These are phyloP conservation scores for Amylostereum areolatum DNA, from an alignment of 1,284 basidiomycete genomes.

Conservation along the genomic window DNA sequence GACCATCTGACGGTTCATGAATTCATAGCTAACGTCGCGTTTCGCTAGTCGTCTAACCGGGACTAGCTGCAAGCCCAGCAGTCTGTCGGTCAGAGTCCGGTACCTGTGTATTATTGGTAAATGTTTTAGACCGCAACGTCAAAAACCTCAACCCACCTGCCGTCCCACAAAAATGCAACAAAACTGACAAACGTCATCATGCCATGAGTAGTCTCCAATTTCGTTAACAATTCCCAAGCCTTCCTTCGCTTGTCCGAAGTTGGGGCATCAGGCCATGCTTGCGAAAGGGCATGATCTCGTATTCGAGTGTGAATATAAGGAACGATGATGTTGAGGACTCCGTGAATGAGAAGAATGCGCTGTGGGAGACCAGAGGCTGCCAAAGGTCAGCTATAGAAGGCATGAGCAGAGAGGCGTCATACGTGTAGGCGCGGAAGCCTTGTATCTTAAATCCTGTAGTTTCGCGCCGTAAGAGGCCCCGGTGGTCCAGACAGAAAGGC, in stretches of 20 bases:
- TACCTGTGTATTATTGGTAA: constrained; percentile 46
- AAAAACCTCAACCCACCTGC: constrained; percentile 49
- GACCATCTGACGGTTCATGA: constrained; percentile 98
- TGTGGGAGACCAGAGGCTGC: constrained; percentile 59
- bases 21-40: constrained; percentile 94
- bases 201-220: constrained; percentile 62
- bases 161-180: constrained; percentile 80
- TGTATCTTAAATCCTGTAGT: constrained; percentile 80
- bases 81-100: constrained; percentile 78
- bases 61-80: constrained; percentile 75
- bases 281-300: constrained; percentile 71
- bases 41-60: constrained; percentile 69
- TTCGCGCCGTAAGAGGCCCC: constrained; percentile 88
- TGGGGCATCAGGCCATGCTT: constrained; percentile 87
- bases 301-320: constrained; percentile 78
- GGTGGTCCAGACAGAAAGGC: constrained; percentile 76
- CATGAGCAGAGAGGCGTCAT: constrained; percentile 2
- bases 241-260: constrained; percentile 69
- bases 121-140: constrained; percentile 2
- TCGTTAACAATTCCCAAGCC: constrained; percentile 69
- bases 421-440: constrained; percentile 18
- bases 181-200: constrained; percentile 71
- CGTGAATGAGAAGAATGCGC: constrained; percentile 60
- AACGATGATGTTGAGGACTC: constrained; percentile 67
- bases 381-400: constrained; percentile 7